phyloP scores from a whole-genome alignment of 2,329 filamentous ascomycete species.

The Thermoascus crustaceus region DNA sequence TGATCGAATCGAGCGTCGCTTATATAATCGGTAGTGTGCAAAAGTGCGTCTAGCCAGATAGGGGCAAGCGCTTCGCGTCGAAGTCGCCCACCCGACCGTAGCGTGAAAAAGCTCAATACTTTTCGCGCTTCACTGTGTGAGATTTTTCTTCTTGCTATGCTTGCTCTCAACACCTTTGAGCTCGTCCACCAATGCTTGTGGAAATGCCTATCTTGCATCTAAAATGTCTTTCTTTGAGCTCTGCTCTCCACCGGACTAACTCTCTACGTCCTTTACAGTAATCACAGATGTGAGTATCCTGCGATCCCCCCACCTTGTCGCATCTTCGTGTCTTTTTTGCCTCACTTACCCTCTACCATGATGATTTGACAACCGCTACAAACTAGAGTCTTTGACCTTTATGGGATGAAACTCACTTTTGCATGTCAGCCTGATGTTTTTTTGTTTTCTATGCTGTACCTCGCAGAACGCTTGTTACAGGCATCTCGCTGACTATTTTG shows the following conservation, averaged over 20 bases:
- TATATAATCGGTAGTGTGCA: too few species aligned
- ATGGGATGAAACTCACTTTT: constrained; percentile 74
- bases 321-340: constrained; percentile 9
- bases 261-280: not conserved
- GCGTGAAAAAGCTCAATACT: constrained; percentile 27
- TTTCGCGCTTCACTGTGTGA: constrained; percentile 7
- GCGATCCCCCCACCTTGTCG: too few species aligned
- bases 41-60: constrained; percentile 5
- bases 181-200: too few species aligned
- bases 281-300: not conserved
- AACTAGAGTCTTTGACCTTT: constrained; percentile 97
- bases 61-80: constrained; percentile 15
- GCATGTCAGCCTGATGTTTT: constrained; percentile 82
- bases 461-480: too few species aligned
- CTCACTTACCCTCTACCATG: constrained; percentile 43
- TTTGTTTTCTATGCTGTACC: too few species aligned
- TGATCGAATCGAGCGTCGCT: too few species aligned
- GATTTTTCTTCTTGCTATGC: constrained; percentile 13
- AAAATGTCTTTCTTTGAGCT: too few species aligned
- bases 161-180: constrained; percentile 2
- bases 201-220: too few species aligned
- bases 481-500: too few species aligned
- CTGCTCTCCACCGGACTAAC: too few species aligned
- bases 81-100: constrained; percentile 11
- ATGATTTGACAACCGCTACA: constrained; percentile 75